Base-by-base conservation (phyloP, 768 basidiomycete species). In the Pleurotus salmoneostramineus region DNA sequence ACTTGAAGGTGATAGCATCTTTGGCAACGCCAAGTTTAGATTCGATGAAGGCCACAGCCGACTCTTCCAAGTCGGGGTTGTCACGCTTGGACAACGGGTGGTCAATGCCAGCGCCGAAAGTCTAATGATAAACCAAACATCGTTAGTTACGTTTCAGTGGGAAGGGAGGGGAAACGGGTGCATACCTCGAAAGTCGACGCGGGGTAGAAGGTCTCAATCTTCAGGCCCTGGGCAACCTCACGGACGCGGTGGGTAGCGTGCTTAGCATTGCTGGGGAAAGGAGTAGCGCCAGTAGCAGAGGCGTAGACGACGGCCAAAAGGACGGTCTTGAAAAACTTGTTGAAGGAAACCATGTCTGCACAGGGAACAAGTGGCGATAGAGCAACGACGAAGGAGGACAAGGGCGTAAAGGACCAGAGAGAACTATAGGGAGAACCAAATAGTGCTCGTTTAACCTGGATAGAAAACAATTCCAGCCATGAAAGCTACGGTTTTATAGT, bases 121-220 rank as follows among this genome's bases (percentile, higher is more conserved):
- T 72, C 72, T 72, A 54, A 52, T 34, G n/a, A 58, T 7, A 7
- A 27, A 36, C 2, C 60, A 57, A 43, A 50, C 37, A 44, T 49
- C 21, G 51, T 3, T 37, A 21, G 48, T 17, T 27, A 27, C 21
- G 21, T 27, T 27, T 27, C 21, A 42, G 50, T 42, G 12, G 14
- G 15, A 37, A 37, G 55, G 33, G 14, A 15, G 12, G 6, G 44
- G 12, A n/a, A 42, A 32, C 35, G 11, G n/a, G 43, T 12, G 48
- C 61, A 46, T 52, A 72, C 75, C 67, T 76, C 66, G 59, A 66
- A 75, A 7, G 68, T 69, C 34, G 72, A 73, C 12, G 59, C 62
- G 5, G 75, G 75, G 61, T 76, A 72, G 68, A 67, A 77, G 8
- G 65, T 61, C 56, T 72, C 71, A 33, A 77, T 51, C 61, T 69